Conservation (phyloP, 1,284 basidiomycete genomes). For the Phenoliferia sp. region DNA sequence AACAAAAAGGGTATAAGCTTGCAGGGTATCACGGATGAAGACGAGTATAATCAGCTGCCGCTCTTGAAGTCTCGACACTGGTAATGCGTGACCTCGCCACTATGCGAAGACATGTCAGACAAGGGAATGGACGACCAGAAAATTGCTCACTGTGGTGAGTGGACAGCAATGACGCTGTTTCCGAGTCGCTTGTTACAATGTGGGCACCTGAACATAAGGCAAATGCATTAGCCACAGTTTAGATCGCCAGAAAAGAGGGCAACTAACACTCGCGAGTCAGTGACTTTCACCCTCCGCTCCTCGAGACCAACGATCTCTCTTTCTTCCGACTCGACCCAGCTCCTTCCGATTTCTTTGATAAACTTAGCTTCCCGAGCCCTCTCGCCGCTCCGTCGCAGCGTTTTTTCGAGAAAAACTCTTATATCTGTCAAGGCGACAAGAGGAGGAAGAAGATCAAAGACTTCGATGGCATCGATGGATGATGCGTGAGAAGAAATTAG, state of each 20-base stretch:
- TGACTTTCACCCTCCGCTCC: slow-evolving; percentile 77
- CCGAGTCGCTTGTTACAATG: slow-evolving; percentile 94
- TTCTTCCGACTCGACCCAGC: slow-evolving; percentile 67
- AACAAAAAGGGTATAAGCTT: neutral
- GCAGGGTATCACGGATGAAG: neutral
- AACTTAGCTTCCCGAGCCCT: slow-evolving; percentile 62
- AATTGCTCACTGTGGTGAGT: slow-evolving; percentile 62
- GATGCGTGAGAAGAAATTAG: slow-evolving; percentile 78
- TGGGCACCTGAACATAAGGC: slow-evolving; percentile 62
- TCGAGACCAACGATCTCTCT: slow-evolving; percentile 68
- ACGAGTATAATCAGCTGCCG: neutral
- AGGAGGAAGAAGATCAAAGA: slow-evolving; percentile 79
- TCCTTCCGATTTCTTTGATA: slow-evolving; percentile 61
- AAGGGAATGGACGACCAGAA: too few relatives aligned
- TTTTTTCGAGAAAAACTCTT: slow-evolving; percentile 69
- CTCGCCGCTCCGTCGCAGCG: slow-evolving; percentile 55
- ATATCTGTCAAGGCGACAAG: slow-evolving; percentile 76
- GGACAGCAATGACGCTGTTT: slow-evolving; percentile 89
- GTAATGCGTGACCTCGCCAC: neutral
- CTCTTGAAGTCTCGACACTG: neutral
- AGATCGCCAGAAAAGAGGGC: neutral
- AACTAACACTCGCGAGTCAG: slow-evolving; percentile 79
- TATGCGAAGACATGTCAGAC: slow-evolving; percentile 8
- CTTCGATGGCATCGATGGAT: slow-evolving; percentile 70
- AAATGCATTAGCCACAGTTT: neutral